Evolutionary conservation across 768 basidiomycete species (phyloP), one percentile per base, ranked within the genome.

Genomic region (Tephrocybe sp.): DNA sequence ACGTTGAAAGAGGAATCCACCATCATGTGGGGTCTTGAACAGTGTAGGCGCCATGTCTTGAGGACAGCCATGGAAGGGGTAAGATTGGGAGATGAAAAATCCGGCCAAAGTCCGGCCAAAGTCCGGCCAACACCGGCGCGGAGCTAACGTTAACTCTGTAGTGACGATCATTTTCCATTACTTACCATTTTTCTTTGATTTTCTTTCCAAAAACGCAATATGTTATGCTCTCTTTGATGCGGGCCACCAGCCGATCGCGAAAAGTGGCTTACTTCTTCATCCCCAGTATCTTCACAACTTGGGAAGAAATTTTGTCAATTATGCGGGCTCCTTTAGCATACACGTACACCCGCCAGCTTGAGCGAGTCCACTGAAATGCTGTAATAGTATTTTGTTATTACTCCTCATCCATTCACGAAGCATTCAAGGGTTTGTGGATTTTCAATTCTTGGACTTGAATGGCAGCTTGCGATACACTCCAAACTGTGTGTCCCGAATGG

Each of bases 401-500:
- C 26, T 7, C 7, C 26, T 26, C 26, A 26, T 7, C 7, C 26
- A 26, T 7, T 26, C 7, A 26, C 7, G 26, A 26, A 26, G 26
- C 26, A 26, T 26, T 26, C 26, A 7, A 26, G 7, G 26, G 26
- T 3, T 3, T 4, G 26, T 26, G 26, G 26, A 3, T 26, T 26
- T 7, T n/a, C n/a, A n/a, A n/a, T n/a, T n/a, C n/a, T n/a, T n/a
- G n/a, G n/a, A n/a, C 26, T 26, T 26, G 26, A 26, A 26, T 22
- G 12, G 19, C 40, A 41, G 22, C 22, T 26, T n/a, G n/a, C n/a
- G n/a, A n/a, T n/a, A n/a, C 22, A 23, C 31, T 5, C 12, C 14
- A 22, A 40, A 23, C 20, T 10, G 20, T 10, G 20, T 45, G 33
- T n/a, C 47, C 60, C 60, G 60, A 61, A 60, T 51, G 26, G 42